Evolutionary conservation across 2,329 filamentous ascomycete species (phyloP).

Genomic region (Fusarium anthophilum): DNA sequence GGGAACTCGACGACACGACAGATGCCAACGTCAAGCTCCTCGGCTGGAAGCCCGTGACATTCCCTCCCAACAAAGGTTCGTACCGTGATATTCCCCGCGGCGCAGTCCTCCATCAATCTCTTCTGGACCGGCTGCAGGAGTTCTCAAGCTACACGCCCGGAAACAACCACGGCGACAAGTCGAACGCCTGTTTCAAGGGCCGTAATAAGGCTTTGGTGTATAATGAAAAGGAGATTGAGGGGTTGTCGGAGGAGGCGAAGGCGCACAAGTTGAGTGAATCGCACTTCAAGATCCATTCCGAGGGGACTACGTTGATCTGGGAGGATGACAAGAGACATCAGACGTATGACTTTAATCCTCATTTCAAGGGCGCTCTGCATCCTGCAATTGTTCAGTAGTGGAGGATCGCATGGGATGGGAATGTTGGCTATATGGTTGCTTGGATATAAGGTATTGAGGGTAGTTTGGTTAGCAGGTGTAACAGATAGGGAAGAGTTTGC

Average conservation of each 20-base stretch:
- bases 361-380: slow-evolving; percentile 1
- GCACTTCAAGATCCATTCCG: slow-evolving; percentile 16
- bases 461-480: neutral
- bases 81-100: slow-evolving; percentile 52
- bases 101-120: slow-evolving; percentile 51
- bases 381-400: neutral
- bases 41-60: slow-evolving; percentile 42
- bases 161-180: slow-evolving; percentile 48
- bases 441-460: neutral
- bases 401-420: neutral
- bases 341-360: slow-evolving; percentile 30
- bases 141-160: slow-evolving; percentile 41
- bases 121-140: slow-evolving; percentile 48
- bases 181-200: slow-evolving; percentile 42
- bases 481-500: neutral
- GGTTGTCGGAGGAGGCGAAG: neutral
- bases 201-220: slow-evolving; percentile 21
- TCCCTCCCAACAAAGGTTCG: slow-evolving; percentile 50
- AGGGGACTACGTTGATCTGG: neutral
- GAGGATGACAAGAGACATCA: slow-evolving; percentile 27
- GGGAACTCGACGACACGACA: slow-evolving; percentile 46
- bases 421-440: neutral
- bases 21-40: slow-evolving; percentile 25
- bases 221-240: neutral
- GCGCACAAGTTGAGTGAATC: neutral